These are phyloP conservation scores for Prinsepia uniflora DNA, from an alignment of 306 rosid genomes.

Conservation along the genomic window DNA sequence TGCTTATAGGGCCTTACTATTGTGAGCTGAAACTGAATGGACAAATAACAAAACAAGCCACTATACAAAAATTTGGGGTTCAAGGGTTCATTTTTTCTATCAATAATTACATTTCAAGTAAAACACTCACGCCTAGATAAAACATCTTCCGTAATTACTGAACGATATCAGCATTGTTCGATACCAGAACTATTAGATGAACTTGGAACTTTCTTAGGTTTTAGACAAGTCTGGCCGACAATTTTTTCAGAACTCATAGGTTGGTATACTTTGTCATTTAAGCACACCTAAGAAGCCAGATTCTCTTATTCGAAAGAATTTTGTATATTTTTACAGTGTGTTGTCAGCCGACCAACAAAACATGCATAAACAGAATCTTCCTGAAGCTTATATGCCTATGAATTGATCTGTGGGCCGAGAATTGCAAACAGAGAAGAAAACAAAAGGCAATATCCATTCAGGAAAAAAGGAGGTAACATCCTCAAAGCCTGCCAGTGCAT, in stretches of 20 bases:
- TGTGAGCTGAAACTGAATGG: background rate
- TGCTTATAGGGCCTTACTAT: no score
- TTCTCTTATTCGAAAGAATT: background rate
- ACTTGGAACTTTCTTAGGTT: background rate
- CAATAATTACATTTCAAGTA: background rate
- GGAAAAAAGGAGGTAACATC: no score
- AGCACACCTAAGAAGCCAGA: background rate
- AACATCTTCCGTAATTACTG: background rate
- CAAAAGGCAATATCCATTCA: no score
- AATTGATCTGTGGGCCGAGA: no score
- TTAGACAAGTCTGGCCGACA: background rate
- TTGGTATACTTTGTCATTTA: background rate
- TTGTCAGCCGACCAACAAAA: no score
- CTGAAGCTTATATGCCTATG: no score
- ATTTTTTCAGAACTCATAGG: background rate
- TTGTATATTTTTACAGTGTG: no score
- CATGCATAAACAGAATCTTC: no score
- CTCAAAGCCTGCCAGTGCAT: no score
- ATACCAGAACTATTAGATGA: background rate
- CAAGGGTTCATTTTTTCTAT: background rate
- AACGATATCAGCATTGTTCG: background rate
- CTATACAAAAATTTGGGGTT: background rate
- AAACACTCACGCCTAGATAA: background rate
- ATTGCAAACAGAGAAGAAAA: no score
- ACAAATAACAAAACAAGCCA: background rate